phyloP scores from a whole-genome alignment of 192 early-diverging fungal species.

The Rhizophlyctis rosea region DNA sequence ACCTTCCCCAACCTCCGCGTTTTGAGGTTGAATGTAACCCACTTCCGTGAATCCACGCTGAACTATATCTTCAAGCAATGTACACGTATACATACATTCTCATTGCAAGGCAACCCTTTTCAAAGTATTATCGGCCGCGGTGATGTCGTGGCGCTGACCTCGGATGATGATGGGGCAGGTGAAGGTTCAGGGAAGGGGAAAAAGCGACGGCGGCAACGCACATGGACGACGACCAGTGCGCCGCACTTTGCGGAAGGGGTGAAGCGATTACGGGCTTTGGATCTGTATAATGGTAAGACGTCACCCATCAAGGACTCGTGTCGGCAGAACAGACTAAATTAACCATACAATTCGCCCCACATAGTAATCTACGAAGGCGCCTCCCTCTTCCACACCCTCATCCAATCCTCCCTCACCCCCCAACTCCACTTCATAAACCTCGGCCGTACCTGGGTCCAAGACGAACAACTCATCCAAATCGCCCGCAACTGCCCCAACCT shows the following conservation, averaged over 20 bases:
- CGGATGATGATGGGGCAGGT: background rate
- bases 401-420: background rate
- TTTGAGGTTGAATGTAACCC: background rate
- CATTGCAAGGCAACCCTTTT: background rate
- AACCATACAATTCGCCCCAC: too few relatives aligned
- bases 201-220: background rate
- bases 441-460: constrained; percentile 22
- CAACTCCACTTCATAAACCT: constrained; percentile 17
- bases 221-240: background rate
- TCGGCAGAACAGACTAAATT: too few relatives aligned
- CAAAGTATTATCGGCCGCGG: too few relatives aligned
- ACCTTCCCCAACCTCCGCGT: background rate
- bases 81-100: background rate
- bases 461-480: constrained; percentile 10
- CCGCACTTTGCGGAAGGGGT: background rate
- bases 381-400: background rate
- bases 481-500: constrained; percentile 12
- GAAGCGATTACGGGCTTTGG: background rate
- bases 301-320: too few relatives aligned
- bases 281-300: background rate
- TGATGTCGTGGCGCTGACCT: too few relatives aligned
- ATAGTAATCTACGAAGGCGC: background rate
- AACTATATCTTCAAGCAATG: background rate
- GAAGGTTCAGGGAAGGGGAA: background rate
- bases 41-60: background rate